These are phyloP conservation scores for Ligustrum vulgare DNA, from an alignment of 257 asterid species.

Conservation along the genomic window DNA sequence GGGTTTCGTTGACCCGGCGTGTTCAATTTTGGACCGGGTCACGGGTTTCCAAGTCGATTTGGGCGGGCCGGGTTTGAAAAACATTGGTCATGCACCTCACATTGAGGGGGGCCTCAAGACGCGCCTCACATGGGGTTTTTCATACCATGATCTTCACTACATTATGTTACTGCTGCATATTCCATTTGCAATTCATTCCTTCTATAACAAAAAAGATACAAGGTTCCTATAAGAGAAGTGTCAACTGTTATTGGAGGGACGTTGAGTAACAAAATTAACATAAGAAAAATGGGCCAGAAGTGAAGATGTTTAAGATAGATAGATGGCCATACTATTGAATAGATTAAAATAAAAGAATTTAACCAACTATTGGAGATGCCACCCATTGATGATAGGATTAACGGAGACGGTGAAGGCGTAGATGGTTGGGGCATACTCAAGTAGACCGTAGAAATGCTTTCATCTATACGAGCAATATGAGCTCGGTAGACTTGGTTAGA, in stretches of 20 bases:
- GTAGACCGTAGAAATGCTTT: background rate
- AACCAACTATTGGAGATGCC: background rate
- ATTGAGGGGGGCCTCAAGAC: too few relatives aligned
- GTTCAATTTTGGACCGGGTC: too few relatives aligned
- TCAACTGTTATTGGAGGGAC: background rate
- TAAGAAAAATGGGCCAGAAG: background rate
- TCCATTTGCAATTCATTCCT: too few relatives aligned
- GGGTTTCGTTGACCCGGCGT: too few relatives aligned
- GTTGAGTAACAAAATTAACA: background rate
- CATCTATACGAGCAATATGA: background rate
- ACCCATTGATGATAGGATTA: background rate
- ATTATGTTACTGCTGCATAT: too few relatives aligned
- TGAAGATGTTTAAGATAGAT: background rate
- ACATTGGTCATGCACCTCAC: too few relatives aligned
- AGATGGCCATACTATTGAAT: background rate
- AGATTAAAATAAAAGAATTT: background rate
- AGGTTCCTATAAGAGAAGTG: background rate
- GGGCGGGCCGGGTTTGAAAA: too few relatives aligned
- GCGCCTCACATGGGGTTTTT: too few relatives aligned
- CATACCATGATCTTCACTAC: too few relatives aligned
- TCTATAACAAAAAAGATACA: background rate
- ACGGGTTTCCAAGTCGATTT: too few relatives aligned
- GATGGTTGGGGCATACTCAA: background rate
- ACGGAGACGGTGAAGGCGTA: background rate
- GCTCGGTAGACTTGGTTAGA: background rate